Evolutionary conservation across 441 rosid species (phyloP).

Genomic region (Bruguiera hainesii): DNA sequence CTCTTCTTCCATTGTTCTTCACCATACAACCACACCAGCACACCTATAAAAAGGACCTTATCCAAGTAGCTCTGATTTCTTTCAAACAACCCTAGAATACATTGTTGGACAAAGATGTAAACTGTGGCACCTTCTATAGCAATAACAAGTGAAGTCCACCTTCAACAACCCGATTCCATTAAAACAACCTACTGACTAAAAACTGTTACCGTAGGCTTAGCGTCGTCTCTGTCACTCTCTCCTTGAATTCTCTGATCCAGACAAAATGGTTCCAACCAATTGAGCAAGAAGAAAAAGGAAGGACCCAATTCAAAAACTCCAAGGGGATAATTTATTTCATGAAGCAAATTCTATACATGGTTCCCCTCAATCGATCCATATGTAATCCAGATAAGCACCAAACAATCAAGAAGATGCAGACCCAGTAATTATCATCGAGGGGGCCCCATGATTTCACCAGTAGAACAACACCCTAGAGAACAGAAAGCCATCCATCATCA

Average conservation of each 20-base stretch:
- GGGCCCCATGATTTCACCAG: conserved; percentile 17
- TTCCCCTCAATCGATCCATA: conserved; percentile 21
- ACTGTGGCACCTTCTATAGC: conserved; percentile 8
- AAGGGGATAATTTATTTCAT: neutral
- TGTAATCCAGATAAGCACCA: conserved; percentile 14
- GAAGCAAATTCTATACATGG: conserved; percentile 1
- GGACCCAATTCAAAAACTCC: conserved; percentile 8
- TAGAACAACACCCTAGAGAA: conserved; percentile 23
- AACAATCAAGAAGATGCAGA: conserved; percentile 19
- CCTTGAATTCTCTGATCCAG: conserved; percentile 14
- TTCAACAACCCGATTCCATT: conserved; percentile 19
- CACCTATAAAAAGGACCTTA: conserved; percentile 9
- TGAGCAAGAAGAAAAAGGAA: neutral
- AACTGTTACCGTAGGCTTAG: no score
- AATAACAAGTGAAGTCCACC: conserved; percentile 11
- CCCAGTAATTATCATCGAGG: conserved; percentile 17
- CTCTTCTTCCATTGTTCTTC: conserved; percentile 44
- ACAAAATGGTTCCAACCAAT: conserved; percentile 18
- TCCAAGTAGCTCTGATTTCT: conserved; percentile 23
- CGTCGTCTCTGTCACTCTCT: neutral
- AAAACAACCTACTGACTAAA: neutral
- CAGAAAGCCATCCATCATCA: conserved; percentile 18
- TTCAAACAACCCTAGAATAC: conserved; percentile 14
- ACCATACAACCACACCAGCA: conserved; percentile 20
- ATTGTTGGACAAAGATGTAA: conserved; percentile 19